These are phyloP conservation scores for Kickxella alabastrina DNA, from an alignment of 192 early-diverging fungal genomes.

Conservation along the genomic window DNA sequence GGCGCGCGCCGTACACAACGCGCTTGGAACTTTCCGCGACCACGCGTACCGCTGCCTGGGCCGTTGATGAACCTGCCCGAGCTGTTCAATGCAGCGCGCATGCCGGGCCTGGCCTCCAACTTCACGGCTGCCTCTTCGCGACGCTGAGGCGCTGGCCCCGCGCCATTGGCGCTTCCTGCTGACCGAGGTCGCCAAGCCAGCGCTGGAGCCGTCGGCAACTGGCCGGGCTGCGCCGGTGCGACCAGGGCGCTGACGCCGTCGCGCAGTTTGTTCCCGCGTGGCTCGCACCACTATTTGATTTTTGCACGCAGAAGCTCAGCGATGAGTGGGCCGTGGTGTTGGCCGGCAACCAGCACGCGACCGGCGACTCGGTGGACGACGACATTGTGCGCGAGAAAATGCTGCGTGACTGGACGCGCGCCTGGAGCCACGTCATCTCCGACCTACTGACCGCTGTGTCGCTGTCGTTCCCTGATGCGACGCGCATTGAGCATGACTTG, in stretches of 20 bases:
- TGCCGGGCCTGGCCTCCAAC: conserved; percentile 10
- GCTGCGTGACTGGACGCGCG: conserved; percentile 40
- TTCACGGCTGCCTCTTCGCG: conserved; percentile 37
- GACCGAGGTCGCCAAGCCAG: conserved; percentile 16
- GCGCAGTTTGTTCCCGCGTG: conserved; percentile 17
- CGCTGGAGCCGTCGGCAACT: conserved; percentile 24
- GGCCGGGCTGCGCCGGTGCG: conserved; percentile 15
- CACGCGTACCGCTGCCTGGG: conserved; percentile 38
- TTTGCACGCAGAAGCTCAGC: conserved; percentile 13
- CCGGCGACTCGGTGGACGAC: conserved; percentile 6
- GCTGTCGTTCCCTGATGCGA: conserved; percentile 21
- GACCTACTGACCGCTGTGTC: conserved; percentile 12
- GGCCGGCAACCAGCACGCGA: neutral
- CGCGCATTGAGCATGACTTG: conserved; percentile 38
- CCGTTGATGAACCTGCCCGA: conserved; percentile 14
- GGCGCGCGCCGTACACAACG: conserved; percentile 11
- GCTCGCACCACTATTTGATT: conserved; percentile 31
- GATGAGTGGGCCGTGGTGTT: conserved; percentile 17
- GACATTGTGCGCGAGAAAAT: conserved; percentile 35
- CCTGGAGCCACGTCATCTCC: conserved; percentile 25
- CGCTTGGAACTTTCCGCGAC: conserved; percentile 21
- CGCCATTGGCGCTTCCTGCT: conserved; percentile 39
- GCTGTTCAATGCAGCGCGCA: neutral
- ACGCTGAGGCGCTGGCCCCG: conserved; percentile 19
- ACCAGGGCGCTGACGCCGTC: neutral